These are phyloP conservation scores for Stipa capillata DNA, from an alignment of 176 grass and related monocot species.

Conservation along the genomic window DNA sequence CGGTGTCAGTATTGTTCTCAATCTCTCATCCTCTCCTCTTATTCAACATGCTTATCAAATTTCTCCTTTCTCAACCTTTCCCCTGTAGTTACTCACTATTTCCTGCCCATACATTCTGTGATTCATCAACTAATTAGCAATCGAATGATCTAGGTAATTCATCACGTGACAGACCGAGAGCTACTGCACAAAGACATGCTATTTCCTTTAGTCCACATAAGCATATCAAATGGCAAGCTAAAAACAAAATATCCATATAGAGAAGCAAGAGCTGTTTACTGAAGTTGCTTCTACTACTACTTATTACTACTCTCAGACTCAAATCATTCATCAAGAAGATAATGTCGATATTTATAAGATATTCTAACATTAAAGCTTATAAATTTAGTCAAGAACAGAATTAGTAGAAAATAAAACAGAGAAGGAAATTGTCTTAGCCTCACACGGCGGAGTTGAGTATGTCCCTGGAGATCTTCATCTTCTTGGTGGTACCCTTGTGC, in stretches of 20 bases:
- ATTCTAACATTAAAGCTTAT: not conserved
- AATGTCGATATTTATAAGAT: not conserved
- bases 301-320: not conserved
- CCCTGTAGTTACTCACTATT: too few relatives aligned
- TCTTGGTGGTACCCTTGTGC: slow-evolving; percentile 49
- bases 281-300: not conserved
- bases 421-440: too few relatives aligned
- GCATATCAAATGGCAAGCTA: too few relatives aligned
- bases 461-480: slow-evolving; percentile 65
- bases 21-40: not conserved
- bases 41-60: too few relatives aligned
- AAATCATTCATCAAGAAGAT: not conserved
- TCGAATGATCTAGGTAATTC: not conserved
- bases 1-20: too few relatives aligned
- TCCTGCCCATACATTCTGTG: not conserved
- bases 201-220: too few relatives aligned
- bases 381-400: not conserved
- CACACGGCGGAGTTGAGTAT: slow-evolving; percentile 38
- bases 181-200: too few relatives aligned
- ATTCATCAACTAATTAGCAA: not conserved
- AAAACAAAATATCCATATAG: too few relatives aligned
- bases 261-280: not conserved
- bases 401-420: too few relatives aligned
- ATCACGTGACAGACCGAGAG: not conserved
- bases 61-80: too few relatives aligned